Percentiles rank a stretch among this genome's conserved stretches.
These are phyloP conservation scores for Teratosphaeria destructans DNA, from an alignment of 2,329 filamentous ascomycete species.

Conservation along the genomic window DNA sequence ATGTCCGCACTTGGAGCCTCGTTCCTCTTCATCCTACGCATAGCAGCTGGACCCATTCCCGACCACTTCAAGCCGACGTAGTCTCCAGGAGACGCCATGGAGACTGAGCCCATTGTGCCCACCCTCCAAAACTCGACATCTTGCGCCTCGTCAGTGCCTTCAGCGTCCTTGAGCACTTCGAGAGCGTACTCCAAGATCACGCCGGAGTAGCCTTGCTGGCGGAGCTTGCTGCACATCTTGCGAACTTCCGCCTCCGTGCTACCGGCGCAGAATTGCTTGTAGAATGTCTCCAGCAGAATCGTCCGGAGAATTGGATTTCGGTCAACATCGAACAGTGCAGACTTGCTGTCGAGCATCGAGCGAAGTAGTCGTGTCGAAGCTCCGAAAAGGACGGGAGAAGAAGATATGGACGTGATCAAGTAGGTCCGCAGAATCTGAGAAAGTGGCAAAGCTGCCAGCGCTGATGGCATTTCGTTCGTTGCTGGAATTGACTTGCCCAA, in stretches of 20 bases:
- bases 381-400: slow-evolving; percentile 56
- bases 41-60: slow-evolving; percentile 65
- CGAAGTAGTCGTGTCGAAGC: slow-evolving; percentile 61
- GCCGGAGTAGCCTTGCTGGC: slow-evolving; percentile 67
- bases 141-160: slow-evolving; percentile 39
- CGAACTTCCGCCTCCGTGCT: slow-evolving; percentile 60
- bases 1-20: slow-evolving; percentile 55
- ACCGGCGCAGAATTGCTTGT: slow-evolving; percentile 84
- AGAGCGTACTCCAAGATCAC: slow-evolving; percentile 77
- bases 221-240: slow-evolving; percentile 53
- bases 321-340: slow-evolving; percentile 60
- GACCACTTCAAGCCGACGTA: slow-evolving; percentile 59
- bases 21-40: slow-evolving; percentile 54
- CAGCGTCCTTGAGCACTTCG: slow-evolving; percentile 57
- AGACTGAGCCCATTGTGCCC: slow-evolving; percentile 65
- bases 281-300: slow-evolving; percentile 72
- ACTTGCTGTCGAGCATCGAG: slow-evolving; percentile 58
- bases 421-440: slow-evolving; percentile 58
- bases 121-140: slow-evolving; percentile 63
- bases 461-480: neutral
- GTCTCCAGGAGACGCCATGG: slow-evolving; percentile 40
- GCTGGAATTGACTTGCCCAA: neutral
- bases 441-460: slow-evolving; percentile 57
- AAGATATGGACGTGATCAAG: slow-evolving; percentile 58
- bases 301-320: slow-evolving; percentile 60